Evolutionary conservation across 352 stramenopile species (phyloP), one percentile per base, ranked within the genome.

Genomic region (Pythium folliculosum): DNA sequence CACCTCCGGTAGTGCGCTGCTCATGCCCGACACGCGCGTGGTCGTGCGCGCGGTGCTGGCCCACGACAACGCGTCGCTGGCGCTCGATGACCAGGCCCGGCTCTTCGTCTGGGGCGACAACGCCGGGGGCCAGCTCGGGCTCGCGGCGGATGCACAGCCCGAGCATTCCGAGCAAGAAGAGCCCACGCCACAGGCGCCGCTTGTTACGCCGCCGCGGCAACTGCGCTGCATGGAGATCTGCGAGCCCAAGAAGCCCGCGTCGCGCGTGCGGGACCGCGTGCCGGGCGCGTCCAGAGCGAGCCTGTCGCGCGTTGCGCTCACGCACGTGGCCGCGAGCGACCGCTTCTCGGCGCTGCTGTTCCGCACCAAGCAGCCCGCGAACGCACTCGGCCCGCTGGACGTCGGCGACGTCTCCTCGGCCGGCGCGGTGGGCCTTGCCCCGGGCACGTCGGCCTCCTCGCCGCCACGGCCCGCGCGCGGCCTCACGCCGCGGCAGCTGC

Each of bases 91-190:
- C 7, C 67, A 81, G 38, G 69, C 75, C 5, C 74, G 77, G 27
- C 51, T 90, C 32, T 88, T 88, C 25, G 62, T 68, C 0, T 90
- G 82, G 80, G 80, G 82, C 22, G 66, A 79, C 63, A 89, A 89
- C 47, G 19, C 32, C 17, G 56, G 70, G 1, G 66, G 69, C 5
- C 79, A 88, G 57, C 67, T 88, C 25, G 78, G 82, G 19, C 10
- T 76, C n/a, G 12, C 43, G 27, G 38, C 51, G 8, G n/a, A 35
- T 1, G 40, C 37, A 49, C 13, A 4, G 10, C 6, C 13, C 6
- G 10, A 49, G 19, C 7, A 49, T 3, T 1, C 6, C 14, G 43
- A 49, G 14, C 1, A 49, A n/a, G 43, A 25, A 56, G 23, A 4
- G 6, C 17, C 30, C 32, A 30, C 47, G 13, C 60, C 27, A 6